Percentiles rank a stretch among this genome's conserved stretches.
phyloP scores from a whole-genome alignment of 768 basidiomycete genomes.

The Suillus subalutaceus region DNA sequence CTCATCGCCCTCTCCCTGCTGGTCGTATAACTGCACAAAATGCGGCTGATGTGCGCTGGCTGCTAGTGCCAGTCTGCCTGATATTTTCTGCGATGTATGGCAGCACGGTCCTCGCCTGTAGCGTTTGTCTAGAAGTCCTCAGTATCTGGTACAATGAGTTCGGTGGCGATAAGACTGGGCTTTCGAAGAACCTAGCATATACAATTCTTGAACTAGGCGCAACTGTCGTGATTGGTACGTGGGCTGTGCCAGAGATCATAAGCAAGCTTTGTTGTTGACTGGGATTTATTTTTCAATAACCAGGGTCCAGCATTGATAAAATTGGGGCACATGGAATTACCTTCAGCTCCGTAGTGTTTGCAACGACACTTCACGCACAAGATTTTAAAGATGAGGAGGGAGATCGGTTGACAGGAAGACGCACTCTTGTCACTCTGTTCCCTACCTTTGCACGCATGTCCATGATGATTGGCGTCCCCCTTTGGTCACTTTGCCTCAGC shows the following conservation, averaged over 20 bases:
- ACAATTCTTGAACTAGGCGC: conserved; percentile 31
- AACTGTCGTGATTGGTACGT: conserved; percentile 28
- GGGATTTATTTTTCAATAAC: conserved; percentile 14
- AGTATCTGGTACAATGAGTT: conserved; percentile 37
- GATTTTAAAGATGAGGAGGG: conserved; percentile 38
- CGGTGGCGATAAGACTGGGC: conserved; percentile 22
- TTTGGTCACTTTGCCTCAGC: conserved; percentile 12
- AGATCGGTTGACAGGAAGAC: conserved; percentile 33
- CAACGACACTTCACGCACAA: conserved; percentile 27
- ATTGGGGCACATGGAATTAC: conserved; percentile 22
- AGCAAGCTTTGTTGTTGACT: not conserved
- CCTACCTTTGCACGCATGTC: conserved; percentile 24
- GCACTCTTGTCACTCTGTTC: conserved; percentile 40
- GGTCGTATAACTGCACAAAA: conserved; percentile 35
- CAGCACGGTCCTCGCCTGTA: conserved; percentile 27
- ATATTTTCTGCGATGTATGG: conserved; percentile 30
- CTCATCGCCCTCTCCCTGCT: conserved; percentile 41
- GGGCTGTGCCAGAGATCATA: not conserved
- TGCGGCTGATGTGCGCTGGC: conserved; percentile 33
- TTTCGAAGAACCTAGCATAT: conserved; percentile 27
- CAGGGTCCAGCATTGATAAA: conserved; percentile 12
- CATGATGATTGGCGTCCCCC: conserved; percentile 8
- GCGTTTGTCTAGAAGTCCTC: conserved; percentile 25
- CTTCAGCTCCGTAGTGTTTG: conserved; percentile 24
- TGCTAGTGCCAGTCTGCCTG: conserved; percentile 30